phyloP scores from a whole-genome alignment of 768 basidiomycete species.

The Leucosporidium scottii region DNA sequence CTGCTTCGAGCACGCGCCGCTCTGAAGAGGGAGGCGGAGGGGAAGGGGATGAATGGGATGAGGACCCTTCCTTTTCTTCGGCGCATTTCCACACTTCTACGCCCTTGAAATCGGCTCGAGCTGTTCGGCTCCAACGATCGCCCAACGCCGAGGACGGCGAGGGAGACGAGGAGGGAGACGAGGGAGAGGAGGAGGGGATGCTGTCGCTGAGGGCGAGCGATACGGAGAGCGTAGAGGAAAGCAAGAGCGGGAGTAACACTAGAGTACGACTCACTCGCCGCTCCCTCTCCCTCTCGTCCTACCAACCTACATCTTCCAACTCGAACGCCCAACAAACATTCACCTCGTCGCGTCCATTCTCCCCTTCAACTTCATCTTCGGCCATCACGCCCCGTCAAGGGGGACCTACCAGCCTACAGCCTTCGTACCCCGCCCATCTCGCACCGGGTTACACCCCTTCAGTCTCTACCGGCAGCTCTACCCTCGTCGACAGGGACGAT shows the following conservation, averaged over 20 bases:
- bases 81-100: neutral
- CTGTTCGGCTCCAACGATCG: neutral
- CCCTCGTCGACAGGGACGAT: conserved; percentile 27
- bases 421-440: neutral
- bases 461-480: conserved; percentile 27
- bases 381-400: neutral
- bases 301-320: neutral
- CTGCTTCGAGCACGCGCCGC: too few relatives aligned
- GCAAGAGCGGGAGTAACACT: neutral
- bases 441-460: conserved; percentile 12
- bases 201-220: conserved; percentile 28
- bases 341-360: neutral
- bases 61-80: neutral
- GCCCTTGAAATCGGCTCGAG: neutral
- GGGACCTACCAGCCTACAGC: neutral
- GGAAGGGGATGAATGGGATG: neutral
- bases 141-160: neutral
- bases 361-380: neutral
- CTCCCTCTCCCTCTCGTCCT: neutral
- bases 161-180: conserved; percentile 6
- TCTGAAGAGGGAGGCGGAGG: too few relatives aligned
- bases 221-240: conserved; percentile 18
- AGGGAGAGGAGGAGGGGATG: conserved; percentile 6
- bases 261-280: conserved; percentile 16
- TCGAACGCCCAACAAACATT: neutral